phyloP scores from a whole-genome alignment of 768 basidiomycete species.

The Pleurotus tuoliensis region DNA sequence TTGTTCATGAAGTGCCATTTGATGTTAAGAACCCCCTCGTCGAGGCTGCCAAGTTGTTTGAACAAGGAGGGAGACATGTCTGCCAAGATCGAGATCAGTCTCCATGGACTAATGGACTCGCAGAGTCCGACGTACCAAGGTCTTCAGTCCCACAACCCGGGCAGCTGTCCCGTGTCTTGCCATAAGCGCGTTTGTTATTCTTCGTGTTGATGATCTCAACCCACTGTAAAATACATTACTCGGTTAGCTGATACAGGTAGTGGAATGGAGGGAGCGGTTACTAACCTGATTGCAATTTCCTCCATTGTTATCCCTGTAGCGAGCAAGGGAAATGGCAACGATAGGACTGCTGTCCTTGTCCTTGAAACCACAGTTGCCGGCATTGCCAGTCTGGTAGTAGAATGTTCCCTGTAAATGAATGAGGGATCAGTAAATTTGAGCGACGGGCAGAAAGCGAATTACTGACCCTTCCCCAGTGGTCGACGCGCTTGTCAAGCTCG shows the following conservation, averaged over 20 bases:
- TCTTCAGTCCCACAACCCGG: constrained; percentile 45
- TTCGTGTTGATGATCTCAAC: constrained; percentile 56
- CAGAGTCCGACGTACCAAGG: constrained; percentile 44
- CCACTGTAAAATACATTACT: constrained; percentile 34
- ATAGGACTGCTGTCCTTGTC: constrained; percentile 50
- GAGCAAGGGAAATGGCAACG: constrained; percentile 54
- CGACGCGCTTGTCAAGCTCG: constrained; percentile 46
- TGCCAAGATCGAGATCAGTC: constrained; percentile 20
- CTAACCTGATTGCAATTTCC: constrained; percentile 59
- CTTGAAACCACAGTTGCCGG: constrained; percentile 60
- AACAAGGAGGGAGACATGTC: constrained; percentile 69
- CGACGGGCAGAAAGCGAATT: not conserved
- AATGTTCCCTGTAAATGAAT: constrained; percentile 54
- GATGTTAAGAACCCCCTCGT: constrained; percentile 47
- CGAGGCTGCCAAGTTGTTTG: constrained; percentile 42
- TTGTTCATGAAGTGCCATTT: constrained; percentile 57
- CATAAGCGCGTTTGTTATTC: constrained; percentile 47
- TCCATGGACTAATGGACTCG: not conserved
- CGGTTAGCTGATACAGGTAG: constrained; percentile 9
- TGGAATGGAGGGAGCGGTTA: not conserved
- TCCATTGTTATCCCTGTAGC: constrained; percentile 49
- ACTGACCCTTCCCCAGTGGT: constrained; percentile 51
- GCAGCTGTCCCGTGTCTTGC: constrained; percentile 56
- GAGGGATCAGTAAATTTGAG: constrained; percentile 19
- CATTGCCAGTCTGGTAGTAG: constrained; percentile 44